These are phyloP conservation scores for Euptelea pleiosperma DNA, from an alignment of 164 flowering plant species.

Conservation along the genomic window DNA sequence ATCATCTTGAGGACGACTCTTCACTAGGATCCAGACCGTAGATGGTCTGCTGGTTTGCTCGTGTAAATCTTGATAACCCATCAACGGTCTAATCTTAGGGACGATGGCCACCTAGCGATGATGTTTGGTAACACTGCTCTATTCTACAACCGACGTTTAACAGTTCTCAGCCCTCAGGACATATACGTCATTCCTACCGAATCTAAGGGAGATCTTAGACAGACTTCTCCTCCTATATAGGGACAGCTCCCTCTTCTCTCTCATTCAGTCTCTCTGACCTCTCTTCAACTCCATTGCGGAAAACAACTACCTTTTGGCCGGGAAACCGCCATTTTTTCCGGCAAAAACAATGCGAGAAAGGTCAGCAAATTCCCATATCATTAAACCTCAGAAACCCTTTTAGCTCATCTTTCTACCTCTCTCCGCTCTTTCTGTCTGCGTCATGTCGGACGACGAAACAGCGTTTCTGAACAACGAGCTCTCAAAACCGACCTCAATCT, in stretches of 20 bases:
- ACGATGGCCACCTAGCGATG: too few relatives aligned
- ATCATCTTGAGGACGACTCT: too few relatives aligned
- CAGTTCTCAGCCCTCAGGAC: too few relatives aligned
- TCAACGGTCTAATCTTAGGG: too few relatives aligned
- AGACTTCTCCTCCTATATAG: too few relatives aligned
- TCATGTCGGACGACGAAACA: slow-evolving; percentile 52
- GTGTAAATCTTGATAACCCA: too few relatives aligned
- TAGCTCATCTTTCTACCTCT: background rate
- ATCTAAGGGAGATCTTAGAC: background rate
- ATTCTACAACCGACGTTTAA: too few relatives aligned
- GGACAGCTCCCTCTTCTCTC: background rate
- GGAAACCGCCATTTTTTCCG: slow-evolving; percentile 16
- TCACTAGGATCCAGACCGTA: too few relatives aligned
- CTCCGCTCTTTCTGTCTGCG: background rate
- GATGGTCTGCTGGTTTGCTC: too few relatives aligned
- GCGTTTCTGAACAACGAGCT: slow-evolving; percentile 63
- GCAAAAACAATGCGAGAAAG: background rate
- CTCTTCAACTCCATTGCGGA: slow-evolving; percentile 6
- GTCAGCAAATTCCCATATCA: too few relatives aligned
- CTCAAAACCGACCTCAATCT: slow-evolving; percentile 79
- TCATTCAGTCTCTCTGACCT: background rate
- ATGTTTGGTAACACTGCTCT: too few relatives aligned
- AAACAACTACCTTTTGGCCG: background rate
- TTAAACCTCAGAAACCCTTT: background rate
- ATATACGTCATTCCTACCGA: background rate